These are phyloP conservation scores for Ramalina peruviana DNA, from an alignment of 495 filamentous ascomycete genomes.

Conservation along the genomic window DNA sequence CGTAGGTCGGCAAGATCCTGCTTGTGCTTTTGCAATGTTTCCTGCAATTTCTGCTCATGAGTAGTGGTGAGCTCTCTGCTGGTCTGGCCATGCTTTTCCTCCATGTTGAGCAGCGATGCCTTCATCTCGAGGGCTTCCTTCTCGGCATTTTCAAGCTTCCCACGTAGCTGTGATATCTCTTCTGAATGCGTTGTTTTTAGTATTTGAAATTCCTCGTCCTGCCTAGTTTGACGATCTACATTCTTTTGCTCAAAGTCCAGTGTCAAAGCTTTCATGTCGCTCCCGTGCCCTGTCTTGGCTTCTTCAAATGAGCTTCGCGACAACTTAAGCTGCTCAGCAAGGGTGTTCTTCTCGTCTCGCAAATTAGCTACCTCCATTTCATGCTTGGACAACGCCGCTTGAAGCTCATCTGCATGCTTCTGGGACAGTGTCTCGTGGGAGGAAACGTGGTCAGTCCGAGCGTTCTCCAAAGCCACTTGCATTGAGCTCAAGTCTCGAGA, in stretches of 20 bases:
- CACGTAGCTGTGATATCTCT: neutral
- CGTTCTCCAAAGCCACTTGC: neutral
- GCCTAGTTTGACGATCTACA: no score
- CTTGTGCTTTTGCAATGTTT: slow-evolving; percentile 1
- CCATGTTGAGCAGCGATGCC: neutral
- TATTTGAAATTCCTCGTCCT: no score
- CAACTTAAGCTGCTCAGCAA: neutral
- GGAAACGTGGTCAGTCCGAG: neutral
- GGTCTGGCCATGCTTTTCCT: neutral
- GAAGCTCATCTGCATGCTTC: slow-evolving; percentile 2
- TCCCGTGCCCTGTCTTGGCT: neutral
- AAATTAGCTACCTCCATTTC: neutral
- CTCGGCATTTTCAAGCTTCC: neutral
- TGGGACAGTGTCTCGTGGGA: neutral
- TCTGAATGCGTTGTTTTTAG: neutral
- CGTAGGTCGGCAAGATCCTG: slow-evolving; percentile 6
- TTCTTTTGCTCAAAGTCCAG: neutral
- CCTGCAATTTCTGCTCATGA: slow-evolving; percentile 1
- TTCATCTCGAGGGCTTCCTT: neutral
- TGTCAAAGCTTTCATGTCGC: slow-evolving; percentile 1
- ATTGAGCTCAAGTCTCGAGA: neutral
- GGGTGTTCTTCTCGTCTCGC: neutral
- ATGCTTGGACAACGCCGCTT: neutral
- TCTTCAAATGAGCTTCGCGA: neutral
- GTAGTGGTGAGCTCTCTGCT: neutral